These are phyloP conservation scores for Xylogone sp. DNA, from an alignment of 2,329 filamentous ascomycete genomes.

Conservation along the genomic window DNA sequence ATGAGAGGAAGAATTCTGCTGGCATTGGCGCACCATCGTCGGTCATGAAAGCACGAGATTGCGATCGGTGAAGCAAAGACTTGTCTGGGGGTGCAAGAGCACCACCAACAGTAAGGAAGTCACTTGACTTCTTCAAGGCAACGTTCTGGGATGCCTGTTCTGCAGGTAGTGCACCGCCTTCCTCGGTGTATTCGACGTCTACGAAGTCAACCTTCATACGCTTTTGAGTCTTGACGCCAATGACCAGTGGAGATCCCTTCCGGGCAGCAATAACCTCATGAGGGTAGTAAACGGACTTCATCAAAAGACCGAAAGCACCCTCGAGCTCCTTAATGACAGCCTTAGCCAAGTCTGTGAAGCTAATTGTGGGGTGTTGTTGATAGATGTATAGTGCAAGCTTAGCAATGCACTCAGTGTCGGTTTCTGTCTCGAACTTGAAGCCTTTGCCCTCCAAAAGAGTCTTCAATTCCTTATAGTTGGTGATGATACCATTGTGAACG, in stretches of 20 bases:
- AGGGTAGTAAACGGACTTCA: constrained; percentile 98
- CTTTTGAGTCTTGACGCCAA: constrained; percentile 93
- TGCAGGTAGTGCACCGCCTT: constrained; percentile 70
- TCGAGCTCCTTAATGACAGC: constrained; percentile 97
- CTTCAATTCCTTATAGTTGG: constrained; percentile 99
- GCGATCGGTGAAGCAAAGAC: constrained; percentile 94
- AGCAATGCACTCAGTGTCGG: constrained; percentile 98
- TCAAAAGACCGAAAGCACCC: constrained; percentile 92
- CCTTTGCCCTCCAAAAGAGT: constrained; percentile 89
- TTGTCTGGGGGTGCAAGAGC: constrained; percentile 92
- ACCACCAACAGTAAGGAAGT: constrained; percentile 62
- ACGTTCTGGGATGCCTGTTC: constrained; percentile 96
- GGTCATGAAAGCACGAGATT: constrained; percentile 97
- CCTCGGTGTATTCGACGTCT: constrained; percentile 93
- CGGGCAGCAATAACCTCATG: constrained; percentile 97
- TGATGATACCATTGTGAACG: constrained; percentile 99
- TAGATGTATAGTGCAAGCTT: constrained; percentile 98
- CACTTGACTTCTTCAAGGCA: constrained; percentile 84
- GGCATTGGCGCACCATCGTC: constrained; percentile 98
- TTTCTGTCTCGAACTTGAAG: constrained; percentile 98
- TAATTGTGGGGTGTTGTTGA: constrained; percentile 88
- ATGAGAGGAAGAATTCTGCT: constrained; percentile 98
- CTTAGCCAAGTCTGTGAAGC: constrained; percentile 96
- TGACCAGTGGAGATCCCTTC: constrained; percentile 96
- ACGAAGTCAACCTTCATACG: constrained; percentile 99